These are phyloP conservation scores for Abrus precatorius DNA, from an alignment of 306 rosid genomes.

Conservation along the genomic window DNA sequence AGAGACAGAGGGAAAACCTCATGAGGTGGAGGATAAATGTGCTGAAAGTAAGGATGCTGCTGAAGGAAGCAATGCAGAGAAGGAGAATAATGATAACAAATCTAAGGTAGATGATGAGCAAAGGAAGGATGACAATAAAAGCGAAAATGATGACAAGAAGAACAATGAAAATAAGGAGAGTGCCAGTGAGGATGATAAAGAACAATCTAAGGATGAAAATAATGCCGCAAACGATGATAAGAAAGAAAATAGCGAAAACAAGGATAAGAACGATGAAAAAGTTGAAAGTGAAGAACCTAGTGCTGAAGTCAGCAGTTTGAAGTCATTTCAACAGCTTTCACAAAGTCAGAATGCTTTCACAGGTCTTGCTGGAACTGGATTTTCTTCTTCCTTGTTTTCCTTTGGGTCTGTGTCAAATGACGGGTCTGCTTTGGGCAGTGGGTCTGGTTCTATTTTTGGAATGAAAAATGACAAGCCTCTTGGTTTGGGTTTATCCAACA, in stretches of 20 bases:
- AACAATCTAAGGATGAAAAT: conserved; percentile 43
- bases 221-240: conserved; percentile 45
- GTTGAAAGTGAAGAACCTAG: conserved; percentile 60
- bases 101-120: conserved; percentile 45
- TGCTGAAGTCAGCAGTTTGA: conserved; percentile 68
- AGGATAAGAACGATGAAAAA: conserved; percentile 57
- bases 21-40: conserved; percentile 51
- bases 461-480: conserved; percentile 61
- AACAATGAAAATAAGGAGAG: conserved; percentile 44
- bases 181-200: conserved; percentile 46
- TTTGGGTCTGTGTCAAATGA: conserved; percentile 74
- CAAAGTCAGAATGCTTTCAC: conserved; percentile 96
- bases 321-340: conserved; percentile 88
- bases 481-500: conserved; percentile 74
- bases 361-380: conserved; percentile 92
- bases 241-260: conserved; percentile 45
- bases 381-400: conserved; percentile 79
- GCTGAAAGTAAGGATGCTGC: conserved; percentile 44
- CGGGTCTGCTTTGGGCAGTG: conserved; percentile 49
- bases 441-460: conserved; percentile 68
- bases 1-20: conserved; percentile 44
- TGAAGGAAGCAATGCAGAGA: conserved; percentile 44
- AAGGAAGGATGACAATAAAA: conserved; percentile 37
- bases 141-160: conserved; percentile 48
- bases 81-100: conserved; percentile 40